Evolutionary conservation across 305 asterid species (phyloP), one percentile per base, ranked within the genome.

Genomic region (Fraxinus sp.): DNA sequence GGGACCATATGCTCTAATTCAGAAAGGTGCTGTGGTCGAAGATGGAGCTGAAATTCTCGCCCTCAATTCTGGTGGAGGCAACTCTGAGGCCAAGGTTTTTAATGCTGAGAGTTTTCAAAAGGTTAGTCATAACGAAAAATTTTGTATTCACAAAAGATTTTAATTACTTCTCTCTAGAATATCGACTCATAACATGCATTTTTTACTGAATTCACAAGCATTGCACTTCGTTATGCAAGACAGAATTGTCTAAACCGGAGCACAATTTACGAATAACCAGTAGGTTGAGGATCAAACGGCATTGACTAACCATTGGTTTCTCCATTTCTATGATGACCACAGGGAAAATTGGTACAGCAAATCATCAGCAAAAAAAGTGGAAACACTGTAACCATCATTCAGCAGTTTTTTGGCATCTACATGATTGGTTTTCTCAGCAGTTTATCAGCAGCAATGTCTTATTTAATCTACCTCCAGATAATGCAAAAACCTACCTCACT

Each of bases 1-100:
- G 80, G 96, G 95, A 52, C 95, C 97, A 0, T 93, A 90, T 78
- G 92, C 95, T 75, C 74, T 89, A 36, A 87, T 91, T 74, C 94
- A 87, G 83, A 92, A 79, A 87, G 97, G 95, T 73, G 82, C 82
- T 36, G 72, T 62, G 36, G 78, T 92, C 24, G 88, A 84, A 84
- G 95, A 92, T 44, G 93, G 90, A 75, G 88, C 85, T 64, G 90
- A 87, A 79, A 88, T 91, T 9, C 88, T 55, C 64, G 82, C 95
- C 73, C 79, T 88, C 41, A 86, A 81, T 70, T 71, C 84, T 39
- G 80, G 78, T 77, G 88, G 68, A 46, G 88, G 82, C 5, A 82
- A 80, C 44, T n/a, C 35, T 16, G 81, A 80, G 70, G 37, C 28
- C 39, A 77, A 74, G 33, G 37, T 62, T 83, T 26, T 68, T 22